Percentiles rank a stretch among this genome's conserved stretches.
phyloP scores from a whole-genome alignment of 345 rosid species.

The Syzygium aqueum region DNA sequence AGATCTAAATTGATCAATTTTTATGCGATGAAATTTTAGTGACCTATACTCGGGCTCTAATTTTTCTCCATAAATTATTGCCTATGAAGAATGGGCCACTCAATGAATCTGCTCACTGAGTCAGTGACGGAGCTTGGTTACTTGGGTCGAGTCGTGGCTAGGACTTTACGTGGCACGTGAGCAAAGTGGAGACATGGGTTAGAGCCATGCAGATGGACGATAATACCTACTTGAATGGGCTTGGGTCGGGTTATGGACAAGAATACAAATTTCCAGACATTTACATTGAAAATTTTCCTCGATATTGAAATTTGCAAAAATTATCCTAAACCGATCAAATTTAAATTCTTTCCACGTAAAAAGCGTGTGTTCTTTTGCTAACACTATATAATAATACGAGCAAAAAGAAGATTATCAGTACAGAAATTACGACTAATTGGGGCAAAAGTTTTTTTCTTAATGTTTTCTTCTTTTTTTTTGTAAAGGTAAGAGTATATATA shows the following conservation, averaged over 20 bases:
- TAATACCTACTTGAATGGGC: neutral
- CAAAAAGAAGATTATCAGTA: neutral
- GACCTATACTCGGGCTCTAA: accelerated
- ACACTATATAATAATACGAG: neutral
- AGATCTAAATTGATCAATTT: neutral
- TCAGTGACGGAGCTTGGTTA: neutral
- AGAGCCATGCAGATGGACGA: accelerated
- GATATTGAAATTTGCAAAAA: neutral
- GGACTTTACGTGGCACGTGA: neutral
- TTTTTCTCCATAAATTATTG: neutral
- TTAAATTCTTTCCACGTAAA: neutral
- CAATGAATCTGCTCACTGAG: neutral
- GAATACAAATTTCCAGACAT: neutral
- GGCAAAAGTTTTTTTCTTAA: neutral
- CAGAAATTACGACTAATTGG: neutral
- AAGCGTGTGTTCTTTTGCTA: neutral
- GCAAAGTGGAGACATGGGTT: neutral
- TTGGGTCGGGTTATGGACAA: neutral
- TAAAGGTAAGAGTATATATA: too few species aligned
- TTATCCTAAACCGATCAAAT: neutral
- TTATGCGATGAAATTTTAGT: neutral
- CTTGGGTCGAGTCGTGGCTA: neutral
- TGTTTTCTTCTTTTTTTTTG: too few species aligned
- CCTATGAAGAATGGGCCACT: neutral
- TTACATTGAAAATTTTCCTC: neutral